These are phyloP conservation scores for Penicillium decumbens DNA, from an alignment of 2,329 filamentous ascomycete species.

Conservation along the genomic window DNA sequence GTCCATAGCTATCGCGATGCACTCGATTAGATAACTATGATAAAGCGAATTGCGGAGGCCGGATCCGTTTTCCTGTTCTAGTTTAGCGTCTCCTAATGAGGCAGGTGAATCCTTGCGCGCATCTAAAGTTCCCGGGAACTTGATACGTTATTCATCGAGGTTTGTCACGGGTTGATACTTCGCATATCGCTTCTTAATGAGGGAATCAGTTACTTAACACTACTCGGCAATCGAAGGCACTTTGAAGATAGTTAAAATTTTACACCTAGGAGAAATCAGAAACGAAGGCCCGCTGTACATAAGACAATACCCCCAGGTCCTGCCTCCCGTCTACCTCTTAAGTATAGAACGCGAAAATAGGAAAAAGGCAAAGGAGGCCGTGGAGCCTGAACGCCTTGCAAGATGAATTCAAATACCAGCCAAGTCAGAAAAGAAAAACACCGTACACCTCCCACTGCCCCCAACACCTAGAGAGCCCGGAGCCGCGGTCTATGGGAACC, in stretches of 20 bases:
- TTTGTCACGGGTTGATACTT: background rate
- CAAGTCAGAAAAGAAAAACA: conserved; percentile 24
- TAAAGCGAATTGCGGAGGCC: conserved; percentile 39
- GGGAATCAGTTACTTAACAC: background rate
- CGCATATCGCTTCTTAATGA: conserved; percentile 3
- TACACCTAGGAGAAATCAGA: background rate
- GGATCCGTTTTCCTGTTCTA: conserved; percentile 57
- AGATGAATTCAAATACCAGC: conserved; percentile 28
- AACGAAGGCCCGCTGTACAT: conserved; percentile 3
- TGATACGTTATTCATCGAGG: background rate
- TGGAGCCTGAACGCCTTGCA: conserved; percentile 19
- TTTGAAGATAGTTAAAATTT: background rate
- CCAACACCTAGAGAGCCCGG: conserved; percentile 24
- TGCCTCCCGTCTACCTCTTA: conserved; percentile 1
- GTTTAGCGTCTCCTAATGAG: conserved; percentile 33
- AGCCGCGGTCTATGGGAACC: conserved; percentile 18
- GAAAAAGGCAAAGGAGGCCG: conserved; percentile 8
- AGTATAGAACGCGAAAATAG: conserved; percentile 7
- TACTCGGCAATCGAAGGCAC: background rate
- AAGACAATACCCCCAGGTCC: background rate
- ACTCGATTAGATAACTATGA: conserved; percentile 11
- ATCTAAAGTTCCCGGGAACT: background rate
- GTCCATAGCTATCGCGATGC: conserved; percentile 3
- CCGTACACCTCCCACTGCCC: conserved; percentile 29
- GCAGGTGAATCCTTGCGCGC: conserved; percentile 22